Conservation (phyloP, 805 yeast species). For the Nakazawaea populi region DNA sequence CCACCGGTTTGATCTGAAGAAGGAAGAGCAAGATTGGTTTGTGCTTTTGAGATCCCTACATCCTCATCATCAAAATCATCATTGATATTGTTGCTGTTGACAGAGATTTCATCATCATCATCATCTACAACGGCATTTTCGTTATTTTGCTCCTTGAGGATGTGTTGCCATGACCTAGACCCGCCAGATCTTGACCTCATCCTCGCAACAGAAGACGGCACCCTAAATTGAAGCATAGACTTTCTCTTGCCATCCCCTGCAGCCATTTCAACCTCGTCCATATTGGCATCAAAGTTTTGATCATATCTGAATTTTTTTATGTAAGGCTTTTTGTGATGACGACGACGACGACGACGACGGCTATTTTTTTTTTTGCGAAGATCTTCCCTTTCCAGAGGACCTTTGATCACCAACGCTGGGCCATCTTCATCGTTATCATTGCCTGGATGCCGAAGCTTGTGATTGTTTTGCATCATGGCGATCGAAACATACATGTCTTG, state of each 20-base stretch:
- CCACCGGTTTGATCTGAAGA: conserved; percentile 30
- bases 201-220: conserved; percentile 11
- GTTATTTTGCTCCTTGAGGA: conserved; percentile 9
- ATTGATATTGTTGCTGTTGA: conserved; percentile 6
- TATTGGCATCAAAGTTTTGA: not conserved
- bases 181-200: not conserved
- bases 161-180: not conserved
- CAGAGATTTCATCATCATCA: conserved; percentile 11
- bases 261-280: conserved; percentile 6
- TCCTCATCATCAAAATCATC: conserved; percentile 12
- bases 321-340: conserved; percentile 3
- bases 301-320: conserved; percentile 7
- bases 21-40: conserved; percentile 29
- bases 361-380: conserved; percentile 15
- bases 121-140: conserved; percentile 18
- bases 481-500: conserved; percentile 81
- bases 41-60: conserved; percentile 17
- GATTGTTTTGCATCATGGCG: conserved; percentile 63
- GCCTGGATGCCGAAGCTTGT: conserved; percentile 25
- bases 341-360: not conserved
- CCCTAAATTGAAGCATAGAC: conserved; percentile 16
- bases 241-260: conserved; percentile 3
- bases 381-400: conserved; percentile 68
- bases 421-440: conserved; percentile 53
- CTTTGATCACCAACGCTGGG: conserved; percentile 69